Base-by-base conservation (phyloP, 2,329 filamentous ascomycete genomes). In the Trichoderma sp. region DNA sequence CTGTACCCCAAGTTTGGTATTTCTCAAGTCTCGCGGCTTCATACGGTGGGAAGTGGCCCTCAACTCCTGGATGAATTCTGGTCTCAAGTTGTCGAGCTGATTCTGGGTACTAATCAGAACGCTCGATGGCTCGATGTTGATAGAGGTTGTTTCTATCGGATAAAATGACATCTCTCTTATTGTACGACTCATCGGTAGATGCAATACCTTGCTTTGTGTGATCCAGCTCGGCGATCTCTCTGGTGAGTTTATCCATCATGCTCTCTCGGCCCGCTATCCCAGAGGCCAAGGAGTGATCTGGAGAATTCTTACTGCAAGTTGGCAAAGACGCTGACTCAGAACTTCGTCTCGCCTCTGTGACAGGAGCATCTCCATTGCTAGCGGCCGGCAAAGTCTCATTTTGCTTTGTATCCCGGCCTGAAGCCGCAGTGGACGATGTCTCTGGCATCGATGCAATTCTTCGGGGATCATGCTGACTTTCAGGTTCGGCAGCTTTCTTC, bases 41-140 rank as follows among this genome's bases (percentile, higher is more conserved):
- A 53, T 61, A 57, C 39, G 52, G 52, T 37, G 37, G 34, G 22
- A 37, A 48, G 65, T 63, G 58, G 22, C 12, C 45, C 50, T 39
- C 64, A 56, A 29, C 45, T 39, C 19, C 32, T 19, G 39, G 37
- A 25, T 52, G 50, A n/a, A 22, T 27, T 37, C 42, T 63, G 27
- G 37, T 27, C 12, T 54, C 58, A n/a, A 22, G 54, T 37, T 35
- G 42, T 42, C 53, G 63, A 67, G 59, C 56, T 53, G 57, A 32
- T 52, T 52, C 72, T 70, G 70, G 25, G 27, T 69, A 54, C 70
- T 71, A 71, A 19, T 63, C 72, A 73, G 70, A 60, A 61, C 69
- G 70, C 50, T 69, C 64, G 37, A 29, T 61, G 19, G n/a, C 32
- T 39, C 25, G 29, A 52, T 61, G 37, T 25, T 57, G 61, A 17